Evolutionary conservation across 306 rosid species (phyloP).

Genomic region (Trifolium subterraneum): DNA sequence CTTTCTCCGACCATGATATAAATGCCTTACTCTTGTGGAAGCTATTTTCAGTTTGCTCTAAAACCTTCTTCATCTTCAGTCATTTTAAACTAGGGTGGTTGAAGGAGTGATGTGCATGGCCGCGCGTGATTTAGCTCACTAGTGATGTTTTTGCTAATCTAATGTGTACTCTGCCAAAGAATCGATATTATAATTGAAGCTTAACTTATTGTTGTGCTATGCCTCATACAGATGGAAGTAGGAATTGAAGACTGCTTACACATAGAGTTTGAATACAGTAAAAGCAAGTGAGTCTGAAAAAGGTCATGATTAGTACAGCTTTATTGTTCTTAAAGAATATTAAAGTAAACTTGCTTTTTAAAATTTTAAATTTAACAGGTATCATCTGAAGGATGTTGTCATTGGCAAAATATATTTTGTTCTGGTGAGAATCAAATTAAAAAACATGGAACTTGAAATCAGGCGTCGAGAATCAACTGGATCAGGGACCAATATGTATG

Average conservation of each 20-base stretch:
- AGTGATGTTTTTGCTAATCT: not conserved
- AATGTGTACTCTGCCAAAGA: not conserved
- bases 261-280: slow-evolving; percentile 94
- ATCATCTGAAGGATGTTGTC: slow-evolving; percentile 90
- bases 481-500: slow-evolving; percentile 88
- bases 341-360: slow-evolving; percentile 12
- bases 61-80: not conserved
- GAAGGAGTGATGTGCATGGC: not conserved
- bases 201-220: slow-evolving; percentile 4
- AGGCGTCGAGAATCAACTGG: slow-evolving; percentile 96
- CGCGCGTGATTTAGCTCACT: not conserved
- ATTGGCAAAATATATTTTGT: slow-evolving; percentile 92
- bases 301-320: not conserved
- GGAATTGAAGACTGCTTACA: slow-evolving; percentile 98
- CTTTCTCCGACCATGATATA: not conserved
- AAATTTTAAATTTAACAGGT: slow-evolving; percentile 58
- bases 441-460: slow-evolving; percentile 96
- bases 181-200: not conserved
- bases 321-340: not conserved
- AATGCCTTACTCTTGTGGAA: not conserved
- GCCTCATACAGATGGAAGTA: slow-evolving; percentile 84
- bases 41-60: not conserved
- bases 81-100: not conserved
- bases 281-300: slow-evolving; percentile 70
- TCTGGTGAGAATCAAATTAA: slow-evolving; percentile 95